These are phyloP conservation scores for Syzygium jambos DNA, from an alignment of 345 rosid genomes.

Conservation along the genomic window DNA sequence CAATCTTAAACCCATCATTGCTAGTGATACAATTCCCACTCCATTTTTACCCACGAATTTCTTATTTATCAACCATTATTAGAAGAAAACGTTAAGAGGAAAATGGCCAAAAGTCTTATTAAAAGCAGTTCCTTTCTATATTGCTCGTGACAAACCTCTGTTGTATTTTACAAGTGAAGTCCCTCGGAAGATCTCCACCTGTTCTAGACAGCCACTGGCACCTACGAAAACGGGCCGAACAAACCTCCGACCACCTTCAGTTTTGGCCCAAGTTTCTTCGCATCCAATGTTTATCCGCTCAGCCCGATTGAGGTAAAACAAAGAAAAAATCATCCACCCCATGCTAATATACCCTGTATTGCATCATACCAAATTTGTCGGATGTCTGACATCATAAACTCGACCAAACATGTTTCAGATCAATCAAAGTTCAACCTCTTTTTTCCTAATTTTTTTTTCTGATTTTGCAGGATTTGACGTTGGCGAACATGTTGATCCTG, in stretches of 20 bases:
- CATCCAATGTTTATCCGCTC: background rate
- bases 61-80: background rate
- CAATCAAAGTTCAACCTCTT: background rate
- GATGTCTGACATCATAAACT: background rate
- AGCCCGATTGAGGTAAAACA: slow-evolving; percentile 38
- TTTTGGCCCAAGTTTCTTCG: slow-evolving; percentile 20
- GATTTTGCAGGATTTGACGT: background rate
- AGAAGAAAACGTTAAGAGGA: background rate
- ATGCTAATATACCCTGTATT: background rate
- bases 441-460: background rate
- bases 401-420: background rate
- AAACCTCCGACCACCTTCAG: slow-evolving; percentile 17
- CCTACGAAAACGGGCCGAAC: slow-evolving; percentile 26
- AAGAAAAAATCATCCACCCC: background rate
- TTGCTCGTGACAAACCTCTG: background rate
- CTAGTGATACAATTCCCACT: background rate
- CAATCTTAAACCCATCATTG: background rate
- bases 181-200: slow-evolving; percentile 4
- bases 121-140: background rate
- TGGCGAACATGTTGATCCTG: background rate
- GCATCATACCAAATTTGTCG: background rate
- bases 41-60: background rate
- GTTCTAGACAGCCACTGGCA: background rate
- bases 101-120: slow-evolving; percentile 5
- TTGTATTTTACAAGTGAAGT: slow-evolving; percentile 2